Percentiles rank a stretch among this genome's conserved stretches.
Conservation (phyloP, 495 filamentous ascomycete genomes). For the Aspergillus hancockii region DNA sequence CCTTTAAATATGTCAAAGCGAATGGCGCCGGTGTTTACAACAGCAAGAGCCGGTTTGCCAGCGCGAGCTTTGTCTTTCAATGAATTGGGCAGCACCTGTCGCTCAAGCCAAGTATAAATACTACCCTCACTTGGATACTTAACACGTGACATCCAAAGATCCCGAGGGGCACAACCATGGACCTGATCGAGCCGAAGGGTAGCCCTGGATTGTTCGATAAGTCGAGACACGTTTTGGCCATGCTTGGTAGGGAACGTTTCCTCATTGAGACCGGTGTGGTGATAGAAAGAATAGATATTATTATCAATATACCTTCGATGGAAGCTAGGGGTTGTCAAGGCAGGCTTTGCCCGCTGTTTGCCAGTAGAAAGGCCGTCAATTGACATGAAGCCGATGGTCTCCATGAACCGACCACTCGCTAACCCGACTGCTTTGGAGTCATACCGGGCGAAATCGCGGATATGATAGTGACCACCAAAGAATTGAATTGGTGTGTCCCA, state of each 20-base stretch:
- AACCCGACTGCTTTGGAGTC: conserved; percentile 80
- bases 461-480: conserved; percentile 89
- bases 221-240: conserved; percentile 70
- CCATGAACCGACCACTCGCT: conserved; percentile 93
- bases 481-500: conserved; percentile 87
- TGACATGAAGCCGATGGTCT: conserved; percentile 96
- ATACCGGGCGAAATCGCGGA: conserved; percentile 80
- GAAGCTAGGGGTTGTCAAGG: conserved; percentile 54
- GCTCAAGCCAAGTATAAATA: conserved; percentile 80
- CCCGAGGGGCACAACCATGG: conserved; percentile 80
- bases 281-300: conserved; percentile 80
- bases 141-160: conserved; percentile 77
- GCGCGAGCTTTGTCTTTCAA: conserved; percentile 51
- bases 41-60: conserved; percentile 62
- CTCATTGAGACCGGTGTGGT: conserved; percentile 73
- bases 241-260: conserved; percentile 75
- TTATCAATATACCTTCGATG: conserved; percentile 90
- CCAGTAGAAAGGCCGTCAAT: conserved; percentile 65
- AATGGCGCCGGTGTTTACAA: conserved; percentile 86
- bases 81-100: conserved; percentile 66
- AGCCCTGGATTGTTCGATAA: conserved; percentile 69
- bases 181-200: conserved; percentile 69
- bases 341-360: conserved; percentile 33
- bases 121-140: conserved; percentile 69
- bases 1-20: conserved; percentile 96